Evolutionary conservation across 2,329 filamentous ascomycete species (phyloP).

Genomic region (Colletotrichum brevisporum): DNA sequence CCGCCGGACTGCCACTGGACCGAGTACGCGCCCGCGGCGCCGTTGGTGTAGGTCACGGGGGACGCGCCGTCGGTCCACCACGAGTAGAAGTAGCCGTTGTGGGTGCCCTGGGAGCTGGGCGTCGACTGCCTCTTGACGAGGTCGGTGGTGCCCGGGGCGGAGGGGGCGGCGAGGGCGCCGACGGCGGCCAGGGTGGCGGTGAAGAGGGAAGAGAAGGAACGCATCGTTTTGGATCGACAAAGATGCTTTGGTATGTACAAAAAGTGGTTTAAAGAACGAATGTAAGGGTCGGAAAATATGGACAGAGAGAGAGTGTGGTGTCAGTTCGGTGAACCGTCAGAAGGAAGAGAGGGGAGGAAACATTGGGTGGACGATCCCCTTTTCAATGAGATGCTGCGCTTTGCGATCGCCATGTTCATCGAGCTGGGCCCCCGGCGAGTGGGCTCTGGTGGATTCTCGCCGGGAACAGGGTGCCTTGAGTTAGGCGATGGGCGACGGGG

Average conservation of each 20-base stretch:
- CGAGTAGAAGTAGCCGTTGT: conserved; percentile 60
- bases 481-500: too few relatives aligned
- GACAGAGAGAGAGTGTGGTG: conserved; percentile 11
- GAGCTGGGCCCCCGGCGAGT: neutral
- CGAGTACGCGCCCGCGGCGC: conserved; percentile 57
- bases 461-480: neutral
- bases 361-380: conserved; percentile 3
- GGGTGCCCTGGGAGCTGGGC: conserved; percentile 47
- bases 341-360: neutral
- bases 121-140: conserved; percentile 38
- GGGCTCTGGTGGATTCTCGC: neutral
- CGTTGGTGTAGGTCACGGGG: conserved; percentile 60
- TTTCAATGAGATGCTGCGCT: conserved; percentile 15
- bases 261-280: conserved; percentile 15
- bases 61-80: conserved; percentile 60
- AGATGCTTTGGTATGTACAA: conserved; percentile 20
- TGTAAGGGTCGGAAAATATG: conserved; percentile 18
- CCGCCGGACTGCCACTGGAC: conserved; percentile 61
- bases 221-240: conserved; percentile 19
- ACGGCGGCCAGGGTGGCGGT: conserved; percentile 34
- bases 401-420: neutral
- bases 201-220: conserved; percentile 36
- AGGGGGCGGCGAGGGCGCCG: conserved; percentile 34
- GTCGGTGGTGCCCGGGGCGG: conserved; percentile 19
- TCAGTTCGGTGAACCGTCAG: conserved; percentile 12